These are phyloP conservation scores for Monsonia emarginata DNA, from an alignment of 441 rosid genomes.

Conservation along the genomic window DNA sequence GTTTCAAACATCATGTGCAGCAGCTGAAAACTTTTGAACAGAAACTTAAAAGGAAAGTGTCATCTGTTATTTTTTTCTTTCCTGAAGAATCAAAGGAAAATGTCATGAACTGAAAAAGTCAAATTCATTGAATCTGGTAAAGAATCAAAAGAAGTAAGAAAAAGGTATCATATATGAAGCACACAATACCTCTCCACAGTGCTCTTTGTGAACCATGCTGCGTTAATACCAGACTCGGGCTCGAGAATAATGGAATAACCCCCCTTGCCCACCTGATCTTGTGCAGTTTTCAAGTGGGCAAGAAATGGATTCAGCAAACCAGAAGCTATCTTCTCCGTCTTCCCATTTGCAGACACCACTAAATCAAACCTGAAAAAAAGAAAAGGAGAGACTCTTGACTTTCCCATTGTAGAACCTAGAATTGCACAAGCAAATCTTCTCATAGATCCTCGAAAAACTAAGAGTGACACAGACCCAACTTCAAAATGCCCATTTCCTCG, in stretches of 20 bases:
- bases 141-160: background rate
- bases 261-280: slow-evolving; percentile 73
- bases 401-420: slow-evolving; percentile 2
- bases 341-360: slow-evolving; percentile 70
- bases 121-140: background rate
- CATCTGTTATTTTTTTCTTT: no score
- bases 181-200: slow-evolving; percentile 62
- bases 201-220: slow-evolving; percentile 47
- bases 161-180: background rate
- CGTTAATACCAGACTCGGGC: slow-evolving; percentile 41
- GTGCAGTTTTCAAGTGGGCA: slow-evolving; percentile 77
- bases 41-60: background rate
- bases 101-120: background rate
- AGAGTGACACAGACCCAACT: background rate
- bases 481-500: background rate
- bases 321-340: slow-evolving; percentile 74
- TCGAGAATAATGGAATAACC: slow-evolving; percentile 85
- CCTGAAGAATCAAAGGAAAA: no score
- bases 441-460: background rate
- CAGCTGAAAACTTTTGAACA: background rate
- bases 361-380: slow-evolving; percentile 62
- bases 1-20: background rate
- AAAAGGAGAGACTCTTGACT: slow-evolving; percentile 8
- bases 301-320: slow-evolving; percentile 86
- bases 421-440: slow-evolving; percentile 8